Evolutionary conservation across 305 asterid species (phyloP).

Genomic region (Fraxinus xanthoxyloides): DNA sequence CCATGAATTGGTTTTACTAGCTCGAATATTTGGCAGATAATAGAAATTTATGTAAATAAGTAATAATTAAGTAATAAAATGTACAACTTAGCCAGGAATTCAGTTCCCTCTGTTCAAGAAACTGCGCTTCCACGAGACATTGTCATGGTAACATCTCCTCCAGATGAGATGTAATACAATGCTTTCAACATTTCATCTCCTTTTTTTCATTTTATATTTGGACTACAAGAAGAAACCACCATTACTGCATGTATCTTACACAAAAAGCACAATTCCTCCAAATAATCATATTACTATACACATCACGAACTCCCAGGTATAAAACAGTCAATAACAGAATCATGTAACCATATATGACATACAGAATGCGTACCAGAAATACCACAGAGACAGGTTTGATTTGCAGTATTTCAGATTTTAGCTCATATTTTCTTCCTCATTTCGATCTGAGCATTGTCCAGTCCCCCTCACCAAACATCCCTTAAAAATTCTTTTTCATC

Average conservation of each 20-base stretch:
- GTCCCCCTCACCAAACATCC: too few species aligned
- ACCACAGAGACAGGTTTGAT: not conserved
- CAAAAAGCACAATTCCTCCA: not conserved
- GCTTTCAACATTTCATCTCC: not conserved
- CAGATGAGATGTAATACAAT: not conserved
- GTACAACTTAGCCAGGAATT: not conserved
- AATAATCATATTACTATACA: not conserved
- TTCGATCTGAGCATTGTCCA: not conserved
- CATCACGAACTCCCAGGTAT: not conserved
- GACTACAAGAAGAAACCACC: not conserved
- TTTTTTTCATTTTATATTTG: not conserved
- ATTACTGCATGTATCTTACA: not conserved
- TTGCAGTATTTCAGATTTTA: not conserved
- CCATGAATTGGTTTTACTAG: not conserved
- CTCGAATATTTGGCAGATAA: not conserved
- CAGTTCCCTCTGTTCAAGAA: not conserved
- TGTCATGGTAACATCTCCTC: not conserved
- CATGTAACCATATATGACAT: not conserved
- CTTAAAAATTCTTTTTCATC: not conserved
- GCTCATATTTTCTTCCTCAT: not conserved
- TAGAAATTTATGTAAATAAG: not conserved
- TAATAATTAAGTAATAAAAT: not conserved
- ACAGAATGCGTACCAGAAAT: not conserved
- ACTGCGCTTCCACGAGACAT: not conserved
- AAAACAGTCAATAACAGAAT: not conserved